Base-by-base conservation (phyloP, 2,329 filamentous ascomycete genomes). In the Botrytis hyacinthi region DNA sequence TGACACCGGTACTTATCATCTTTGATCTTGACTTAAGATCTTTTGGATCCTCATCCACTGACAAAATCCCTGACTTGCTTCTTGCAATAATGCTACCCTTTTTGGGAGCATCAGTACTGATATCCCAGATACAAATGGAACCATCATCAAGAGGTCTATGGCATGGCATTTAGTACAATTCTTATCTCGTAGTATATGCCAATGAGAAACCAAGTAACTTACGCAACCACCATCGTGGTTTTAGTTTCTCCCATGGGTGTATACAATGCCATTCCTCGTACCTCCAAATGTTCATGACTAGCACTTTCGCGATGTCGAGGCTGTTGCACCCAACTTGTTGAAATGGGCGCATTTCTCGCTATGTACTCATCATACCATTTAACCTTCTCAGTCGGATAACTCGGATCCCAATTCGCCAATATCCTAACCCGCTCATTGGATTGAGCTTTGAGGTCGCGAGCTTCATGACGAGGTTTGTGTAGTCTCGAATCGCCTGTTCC, bases 301-400 rank as follows among this genome's bases (percentile, higher is more conserved):
- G 82, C 80, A 29, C 83, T 82, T 48, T 85, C 82, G 71, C 79
- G 80, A 57, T 85, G 80, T 16, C 82, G 82, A 14, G 91, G 90
- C 72, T 88, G 86, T 79, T 94, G 87, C 60, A 97, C 85, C 95
- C 95, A 98, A 78, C 88, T 91, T 71, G 94, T 85, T 22, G 86
- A 87, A n/a, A 94, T 86, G 0, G 91, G 90, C 0, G 90, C 94
- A 82, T 95, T 87, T 48, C 95, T 88, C 71, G 95, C 93, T 75
- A 97, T 91, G 80, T 94, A 97, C 82, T 98, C 95, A 72, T 92
- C 88, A 81, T 97, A 97, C 92, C 94, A 98, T 67, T 92, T 90
- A 32, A 95, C 86, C 59, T 85, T 85, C 82, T 98, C 94, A 7
- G 83, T 84, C 0, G 90, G 88, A 76, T 92, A 94, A 0, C 89